Conservation (phyloP, 2,329 filamentous ascomycete species). For the Fusarium sp. region DNA sequence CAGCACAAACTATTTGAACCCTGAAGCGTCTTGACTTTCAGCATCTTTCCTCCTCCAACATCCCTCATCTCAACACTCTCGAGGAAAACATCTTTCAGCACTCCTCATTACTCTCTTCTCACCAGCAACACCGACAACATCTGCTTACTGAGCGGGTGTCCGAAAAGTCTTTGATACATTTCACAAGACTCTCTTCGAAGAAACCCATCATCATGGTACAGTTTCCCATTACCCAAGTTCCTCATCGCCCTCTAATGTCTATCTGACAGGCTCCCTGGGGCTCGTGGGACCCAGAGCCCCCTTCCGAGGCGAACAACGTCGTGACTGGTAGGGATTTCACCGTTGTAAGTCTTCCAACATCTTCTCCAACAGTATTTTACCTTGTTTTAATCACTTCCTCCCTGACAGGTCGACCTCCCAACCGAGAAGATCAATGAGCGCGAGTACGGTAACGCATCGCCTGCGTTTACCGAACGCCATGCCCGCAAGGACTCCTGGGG, state of each 20-base stretch:
- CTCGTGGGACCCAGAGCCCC: background rate
- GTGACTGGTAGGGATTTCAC: background rate
- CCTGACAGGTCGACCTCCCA: background rate
- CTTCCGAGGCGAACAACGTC: background rate
- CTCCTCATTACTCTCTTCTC: background rate
- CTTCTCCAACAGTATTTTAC: background rate
- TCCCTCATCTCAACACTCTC: background rate
- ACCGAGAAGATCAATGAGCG: background rate
- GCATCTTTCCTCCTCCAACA: background rate
- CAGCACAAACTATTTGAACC: background rate
- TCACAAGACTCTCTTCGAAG: background rate
- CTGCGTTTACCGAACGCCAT: background rate
- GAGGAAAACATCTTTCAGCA: background rate
- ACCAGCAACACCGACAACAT: background rate
- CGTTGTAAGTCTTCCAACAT: background rate
- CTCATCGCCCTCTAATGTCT: background rate
- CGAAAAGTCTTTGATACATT: background rate
- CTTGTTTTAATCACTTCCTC: background rate
- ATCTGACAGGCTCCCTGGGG: background rate
- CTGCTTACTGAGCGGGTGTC: background rate
- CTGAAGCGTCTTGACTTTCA: background rate
- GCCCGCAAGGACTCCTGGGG: background rate
- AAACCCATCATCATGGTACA: background rate
- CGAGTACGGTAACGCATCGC: background rate
- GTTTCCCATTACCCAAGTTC: background rate